Evolutionary conservation across 2,329 filamentous ascomycete species (phyloP), one percentile per base, ranked within the genome.

Genomic region (Scedosporium dehoogii): DNA sequence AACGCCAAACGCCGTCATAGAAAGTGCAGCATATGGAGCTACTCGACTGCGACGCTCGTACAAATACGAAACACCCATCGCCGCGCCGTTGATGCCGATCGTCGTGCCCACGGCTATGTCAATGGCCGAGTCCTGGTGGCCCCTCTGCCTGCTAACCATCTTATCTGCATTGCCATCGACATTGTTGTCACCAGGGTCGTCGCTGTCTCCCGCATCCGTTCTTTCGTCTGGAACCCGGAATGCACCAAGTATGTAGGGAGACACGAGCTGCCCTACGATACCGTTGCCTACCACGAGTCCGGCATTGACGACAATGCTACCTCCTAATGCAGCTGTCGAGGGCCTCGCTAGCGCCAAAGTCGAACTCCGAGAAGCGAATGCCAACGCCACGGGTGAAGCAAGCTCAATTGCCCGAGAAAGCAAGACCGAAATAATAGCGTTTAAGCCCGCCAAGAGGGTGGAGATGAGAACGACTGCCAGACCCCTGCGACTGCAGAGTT

Each of bases 1-100:
- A 46, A 82, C 75, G 0, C 83, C 82, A 66, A 84, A 81, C 4
- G 81, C 72, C 6, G 81, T 83, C 83, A 85, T 85, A 1, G 81
- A 76, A 16, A 85, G 70, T 1, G 79, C 81, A 2, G 82, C 80
- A 66, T 84, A 84, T 0, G 82, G 81, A 2, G 81, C 81, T 3
- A 82, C 79, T 1, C 74, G 76, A 65, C 79, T 83, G 61, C 74
- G 74, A 6, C 75, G 76, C 69, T 84, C 81, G 62, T 85, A 83
- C 14, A 85, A 73, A 64, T 83, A 81, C 0, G 82, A 77, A 0
- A 83, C 82, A 2, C 83, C 83, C 81, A 85, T 84, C 3, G 83
- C 83, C 0, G 82, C 82, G 1, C 81, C 81, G 65, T 85, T 85
- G 72, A 85, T 78, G 3, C 83, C 83, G 58, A 84, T 75, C 0